Percentiles rank a stretch among this genome's conserved stretches.
Conservation (phyloP, 2,329 filamentous ascomycete genomes). For the Scortechinia acanthostroma region DNA sequence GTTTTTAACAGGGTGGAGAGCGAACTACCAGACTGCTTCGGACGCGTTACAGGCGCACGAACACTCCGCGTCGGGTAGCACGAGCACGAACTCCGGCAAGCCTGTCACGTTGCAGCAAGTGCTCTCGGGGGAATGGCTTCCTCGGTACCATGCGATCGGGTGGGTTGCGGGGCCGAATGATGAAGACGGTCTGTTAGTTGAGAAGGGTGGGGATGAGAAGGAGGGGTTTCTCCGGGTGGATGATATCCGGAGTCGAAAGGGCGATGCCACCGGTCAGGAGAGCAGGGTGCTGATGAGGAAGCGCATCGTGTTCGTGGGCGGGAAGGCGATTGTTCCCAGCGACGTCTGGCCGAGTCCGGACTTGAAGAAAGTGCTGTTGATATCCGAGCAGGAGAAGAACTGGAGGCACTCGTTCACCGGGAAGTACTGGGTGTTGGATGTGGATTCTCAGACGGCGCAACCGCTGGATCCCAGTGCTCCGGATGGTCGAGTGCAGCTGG, state of each 20-base stretch:
- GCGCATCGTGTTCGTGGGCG: constrained; percentile 42
- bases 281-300: constrained; percentile 69
- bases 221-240: constrained; percentile 79
- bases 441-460: constrained; percentile 69
- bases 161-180: constrained; percentile 72
- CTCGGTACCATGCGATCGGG: constrained; percentile 58
- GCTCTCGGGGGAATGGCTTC: constrained; percentile 54
- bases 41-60: constrained; percentile 57
- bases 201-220: constrained; percentile 48
- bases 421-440: constrained; percentile 86
- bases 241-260: constrained; percentile 62
- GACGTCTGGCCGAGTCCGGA: constrained; percentile 73
- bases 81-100: constrained; percentile 29
- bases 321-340: constrained; percentile 28
- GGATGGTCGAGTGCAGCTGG: constrained; percentile 68
- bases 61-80: constrained; percentile 61
- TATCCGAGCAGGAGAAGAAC: constrained; percentile 65
- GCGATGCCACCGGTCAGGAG: constrained; percentile 25
- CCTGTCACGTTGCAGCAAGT: constrained; percentile 57
- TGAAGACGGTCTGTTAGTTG: constrained; percentile 79
- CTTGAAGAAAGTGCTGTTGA: constrained; percentile 79
- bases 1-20: constrained; percentile 39
- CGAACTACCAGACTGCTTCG: constrained; percentile 24
- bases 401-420: constrained; percentile 88
- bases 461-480: constrained; percentile 68